A percentile compares a stretch with the other conserved stretches of the same genome.
These are phyloP conservation scores for Beverwykella pulmonaria DNA, from an alignment of 495 filamentous ascomycete genomes.

Conservation along the genomic window DNA sequence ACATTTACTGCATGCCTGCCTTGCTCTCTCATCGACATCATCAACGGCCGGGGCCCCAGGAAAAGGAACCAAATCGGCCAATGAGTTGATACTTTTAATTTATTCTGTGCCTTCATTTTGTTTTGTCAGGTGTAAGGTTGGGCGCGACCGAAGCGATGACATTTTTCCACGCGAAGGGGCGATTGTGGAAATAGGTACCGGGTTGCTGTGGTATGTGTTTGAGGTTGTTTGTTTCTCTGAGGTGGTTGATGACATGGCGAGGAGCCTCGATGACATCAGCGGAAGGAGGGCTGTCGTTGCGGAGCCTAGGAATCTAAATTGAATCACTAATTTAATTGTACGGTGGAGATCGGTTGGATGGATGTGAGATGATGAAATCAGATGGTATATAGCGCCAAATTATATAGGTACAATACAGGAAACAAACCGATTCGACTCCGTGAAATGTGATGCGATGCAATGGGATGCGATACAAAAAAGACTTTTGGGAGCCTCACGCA, in stretches of 20 bases:
- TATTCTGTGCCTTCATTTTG: constrained; percentile 11
- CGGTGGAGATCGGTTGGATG: neutral
- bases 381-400: constrained; percentile 16
- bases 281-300: neutral
- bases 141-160: neutral
- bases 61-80: constrained; percentile 3
- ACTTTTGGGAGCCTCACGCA: constrained; percentile 1
- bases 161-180: constrained; percentile 13
- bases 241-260: neutral
- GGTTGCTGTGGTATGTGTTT: neutral
- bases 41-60: neutral
- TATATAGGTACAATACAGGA: neutral
- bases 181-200: neutral
- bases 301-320: neutral
- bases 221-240: neutral
- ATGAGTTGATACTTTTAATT: constrained; percentile 12
- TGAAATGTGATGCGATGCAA: neutral
- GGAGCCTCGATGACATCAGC: neutral
- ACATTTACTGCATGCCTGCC: constrained; percentile 8
- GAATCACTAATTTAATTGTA: neutral
- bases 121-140: neutral
- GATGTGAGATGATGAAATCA: neutral
- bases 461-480: constrained; percentile 3
- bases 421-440: neutral
- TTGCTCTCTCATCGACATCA: constrained; percentile 16